These are phyloP conservation scores for Haematococcus sp. DNA, from an alignment of 139 green algal species.

Conservation along the genomic window DNA sequence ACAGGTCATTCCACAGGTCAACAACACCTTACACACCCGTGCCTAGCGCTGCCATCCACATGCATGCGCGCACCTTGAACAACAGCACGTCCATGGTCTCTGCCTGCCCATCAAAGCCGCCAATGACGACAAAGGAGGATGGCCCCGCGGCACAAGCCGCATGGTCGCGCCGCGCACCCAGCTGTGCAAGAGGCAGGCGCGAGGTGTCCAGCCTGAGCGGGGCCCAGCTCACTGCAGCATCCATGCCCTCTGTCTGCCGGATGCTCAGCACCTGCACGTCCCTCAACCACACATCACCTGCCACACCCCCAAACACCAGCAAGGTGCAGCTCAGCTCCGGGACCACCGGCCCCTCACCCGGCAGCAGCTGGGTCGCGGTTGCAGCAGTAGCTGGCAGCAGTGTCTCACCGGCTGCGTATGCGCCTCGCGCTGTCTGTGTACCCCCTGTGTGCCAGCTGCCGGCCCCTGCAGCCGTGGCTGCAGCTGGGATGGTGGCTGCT, in stretches of 20 bases:
- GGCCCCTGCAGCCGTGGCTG: background rate
- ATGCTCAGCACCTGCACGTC: constrained; percentile 35
- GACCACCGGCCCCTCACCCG: constrained; percentile 11
- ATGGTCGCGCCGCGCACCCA: constrained; percentile 17
- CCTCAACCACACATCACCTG: constrained; percentile 28
- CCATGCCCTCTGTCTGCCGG: constrained; percentile 11
- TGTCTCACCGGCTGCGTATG: background rate
- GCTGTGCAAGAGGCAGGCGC: background rate
- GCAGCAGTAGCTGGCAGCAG: background rate
- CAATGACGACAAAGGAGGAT: constrained; percentile 34
- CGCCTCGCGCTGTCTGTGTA: background rate
- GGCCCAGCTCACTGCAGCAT: background rate
- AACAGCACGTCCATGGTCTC: constrained; percentile 25
- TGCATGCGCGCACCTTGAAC: background rate
- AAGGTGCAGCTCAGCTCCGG: constrained; percentile 11
- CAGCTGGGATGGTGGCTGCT: too few species aligned
- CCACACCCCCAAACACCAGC: constrained; percentile 38
- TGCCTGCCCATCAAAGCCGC: constrained; percentile 37
- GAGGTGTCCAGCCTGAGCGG: background rate
- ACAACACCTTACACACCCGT: too few species aligned
- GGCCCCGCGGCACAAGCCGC: constrained; percentile 31
- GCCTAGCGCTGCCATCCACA: too few species aligned
- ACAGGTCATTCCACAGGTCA: too few species aligned
- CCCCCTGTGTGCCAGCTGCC: background rate
- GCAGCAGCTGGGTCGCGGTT: background rate